These are phyloP conservation scores for Canavalia ensiformis DNA, from an alignment of 306 rosid species.

Conservation along the genomic window DNA sequence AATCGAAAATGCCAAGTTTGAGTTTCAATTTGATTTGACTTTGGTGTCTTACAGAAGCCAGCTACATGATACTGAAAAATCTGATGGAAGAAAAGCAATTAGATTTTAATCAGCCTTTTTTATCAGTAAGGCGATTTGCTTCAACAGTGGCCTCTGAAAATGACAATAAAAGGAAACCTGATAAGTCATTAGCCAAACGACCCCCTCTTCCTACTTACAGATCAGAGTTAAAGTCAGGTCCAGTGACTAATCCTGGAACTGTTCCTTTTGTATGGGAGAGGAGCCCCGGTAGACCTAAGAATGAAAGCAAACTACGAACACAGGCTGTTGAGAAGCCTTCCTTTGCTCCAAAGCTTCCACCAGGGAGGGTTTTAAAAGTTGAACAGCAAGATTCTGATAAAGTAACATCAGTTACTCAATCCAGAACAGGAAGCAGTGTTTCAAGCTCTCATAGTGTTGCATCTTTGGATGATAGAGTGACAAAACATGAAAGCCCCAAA, in stretches of 20 bases:
- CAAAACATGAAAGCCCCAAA: conserved; percentile 47
- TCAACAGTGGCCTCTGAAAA: conserved; percentile 56
- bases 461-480: conserved; percentile 51
- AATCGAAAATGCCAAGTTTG: conserved; percentile 39
- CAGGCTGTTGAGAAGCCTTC: conserved; percentile 47
- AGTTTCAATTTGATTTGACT: conserved; percentile 53
- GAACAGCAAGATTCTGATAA: conserved; percentile 57
- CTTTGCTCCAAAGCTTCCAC: conserved; percentile 77
- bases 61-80: conserved; percentile 52
- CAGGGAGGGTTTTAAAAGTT: conserved; percentile 68
- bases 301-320: conserved; percentile 56
- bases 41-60: conserved; percentile 56
- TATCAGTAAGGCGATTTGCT: conserved; percentile 81
- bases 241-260: conserved; percentile 79
- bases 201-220: conserved; percentile 77
- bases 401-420: conserved; percentile 48
- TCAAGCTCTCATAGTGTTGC: conserved; percentile 50
- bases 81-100: conserved; percentile 90
- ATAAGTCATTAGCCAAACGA: conserved; percentile 57
- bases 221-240: conserved; percentile 93
- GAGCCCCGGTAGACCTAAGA: conserved; percentile 83
- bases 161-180: conserved; percentile 56
- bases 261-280: conserved; percentile 93
- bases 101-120: conserved; percentile 83
- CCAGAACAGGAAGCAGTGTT: conserved; percentile 46